Base-by-base conservation (phyloP, 2,329 filamentous ascomycete genomes). In the Monosporascus sp. region DNA sequence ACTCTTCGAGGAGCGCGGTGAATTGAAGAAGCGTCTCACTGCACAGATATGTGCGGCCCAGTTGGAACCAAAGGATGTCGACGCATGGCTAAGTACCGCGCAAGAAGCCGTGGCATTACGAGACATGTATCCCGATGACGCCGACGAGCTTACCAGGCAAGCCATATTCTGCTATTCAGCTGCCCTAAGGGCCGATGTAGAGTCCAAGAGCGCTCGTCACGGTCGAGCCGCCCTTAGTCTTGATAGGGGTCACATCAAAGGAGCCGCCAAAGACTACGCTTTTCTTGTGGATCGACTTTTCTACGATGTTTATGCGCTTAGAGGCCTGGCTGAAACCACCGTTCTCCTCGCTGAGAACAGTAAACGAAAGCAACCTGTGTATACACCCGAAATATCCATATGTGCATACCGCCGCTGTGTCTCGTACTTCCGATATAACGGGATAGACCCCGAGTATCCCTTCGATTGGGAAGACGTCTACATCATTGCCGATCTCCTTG, bases 401-500 rank as follows among this genome's bases (percentile, higher is more conserved):
- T 67, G 68, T 1, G 79, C 78, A 38, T 84, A 84, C 59, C 67
- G 72, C 48, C 65, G 65, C 5, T 76, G 76, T 51, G 77, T 84
- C 53, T 65, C 73, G 20, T 66, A 77, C 51, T 71, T 75, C 46
- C 68, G 67, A 46, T 57, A 62, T 4, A 60, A 66, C n/a, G 63
- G 65, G 4, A 59, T 65, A 48, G 69, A 69, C 43, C 68, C 67
- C 51, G 68, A 69, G 38, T 67, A 65, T 14, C 67, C 71, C 6
- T 76, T 79, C 51, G 76, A 77, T 34, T 99, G 93, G 93, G 85
- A 87, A 51, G 88, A 97, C 67, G 76, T 95, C 43, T 88, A 91
- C 56, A 87, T 92, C 51, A 96, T 94, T 60, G 81, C 91, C 40
- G 91, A 97, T 64, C 78, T 97, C 19, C 85, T 92, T 56, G 83